Evolutionary conservation across 2,329 filamentous ascomycete genomes (phyloP).

Genomic region (Ophiostoma quercus): DNA sequence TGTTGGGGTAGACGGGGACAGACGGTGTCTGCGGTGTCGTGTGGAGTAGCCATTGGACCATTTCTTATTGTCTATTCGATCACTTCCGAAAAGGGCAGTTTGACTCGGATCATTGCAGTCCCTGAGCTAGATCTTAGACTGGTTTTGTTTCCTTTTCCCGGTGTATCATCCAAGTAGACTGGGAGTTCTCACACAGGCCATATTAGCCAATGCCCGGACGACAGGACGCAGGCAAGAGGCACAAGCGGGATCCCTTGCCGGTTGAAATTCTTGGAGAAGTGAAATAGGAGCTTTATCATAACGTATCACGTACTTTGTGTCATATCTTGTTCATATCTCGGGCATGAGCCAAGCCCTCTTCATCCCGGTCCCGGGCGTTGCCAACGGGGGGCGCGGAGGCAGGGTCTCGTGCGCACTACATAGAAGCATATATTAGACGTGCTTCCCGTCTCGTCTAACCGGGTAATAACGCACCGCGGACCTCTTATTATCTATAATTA

Average conservation of each 20-base stretch:
- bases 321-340: background rate
- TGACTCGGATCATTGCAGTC: background rate
- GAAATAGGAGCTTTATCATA: background rate
- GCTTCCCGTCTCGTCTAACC: background rate
- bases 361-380: background rate
- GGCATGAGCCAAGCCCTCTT: background rate
- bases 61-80: background rate
- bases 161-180: background rate
- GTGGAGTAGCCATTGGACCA: background rate
- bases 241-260: background rate
- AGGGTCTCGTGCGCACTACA: background rate
- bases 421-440: background rate
- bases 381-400: background rate
- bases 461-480: background rate
- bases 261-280: background rate
- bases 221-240: background rate
- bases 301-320: background rate
- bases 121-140: background rate
- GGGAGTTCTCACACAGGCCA: background rate
- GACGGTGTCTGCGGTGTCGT: background rate
- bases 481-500: background rate
- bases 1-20: conserved; percentile 12
- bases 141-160: background rate
- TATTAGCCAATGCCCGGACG: background rate
- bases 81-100: background rate